These are phyloP conservation scores for Bonia amplexicaulis DNA, from an alignment of 176 grass and related monocot genomes.

Conservation along the genomic window DNA sequence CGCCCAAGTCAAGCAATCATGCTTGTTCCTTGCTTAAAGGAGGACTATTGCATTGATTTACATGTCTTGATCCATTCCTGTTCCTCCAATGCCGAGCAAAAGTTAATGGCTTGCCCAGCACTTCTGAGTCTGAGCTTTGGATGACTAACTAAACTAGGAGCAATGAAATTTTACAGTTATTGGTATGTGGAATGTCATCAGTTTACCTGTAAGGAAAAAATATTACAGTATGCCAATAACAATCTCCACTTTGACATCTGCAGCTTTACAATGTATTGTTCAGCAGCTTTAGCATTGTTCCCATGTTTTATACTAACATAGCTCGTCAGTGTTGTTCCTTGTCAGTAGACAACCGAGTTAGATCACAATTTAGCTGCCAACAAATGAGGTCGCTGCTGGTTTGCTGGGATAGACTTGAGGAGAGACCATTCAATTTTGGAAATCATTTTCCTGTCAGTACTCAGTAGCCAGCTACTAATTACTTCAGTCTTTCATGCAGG, in stretches of 20 bases:
- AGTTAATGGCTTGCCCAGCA: conserved; percentile 3
- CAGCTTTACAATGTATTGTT: not conserved
- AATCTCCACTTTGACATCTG: not conserved
- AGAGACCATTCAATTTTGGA: conserved; percentile 45
- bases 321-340: not conserved
- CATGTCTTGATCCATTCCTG: conserved; percentile 39
- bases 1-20: conserved; percentile 44
- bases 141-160: not conserved
- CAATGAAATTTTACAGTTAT: not conserved
- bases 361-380: conserved; percentile 35
- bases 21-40: conserved; percentile 23
- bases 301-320: not conserved
- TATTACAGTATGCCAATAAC: not conserved
- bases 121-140: conserved; percentile 5
- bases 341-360: conserved; percentile 15
- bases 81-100: conserved; percentile 34
- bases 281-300: not conserved
- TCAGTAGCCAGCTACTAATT: conserved; percentile 46
- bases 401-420: conserved; percentile 31
- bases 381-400: conserved; percentile 46
- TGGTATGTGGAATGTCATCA: not conserved
- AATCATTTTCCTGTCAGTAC: conserved; percentile 52
- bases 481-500: conserved; percentile 21
- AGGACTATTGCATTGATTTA: conserved; percentile 26
- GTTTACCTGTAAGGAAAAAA: not conserved